Conservation (phyloP, 225 moss, liverwort and hornwort genomes). For the Climacium dendroides region DNA sequence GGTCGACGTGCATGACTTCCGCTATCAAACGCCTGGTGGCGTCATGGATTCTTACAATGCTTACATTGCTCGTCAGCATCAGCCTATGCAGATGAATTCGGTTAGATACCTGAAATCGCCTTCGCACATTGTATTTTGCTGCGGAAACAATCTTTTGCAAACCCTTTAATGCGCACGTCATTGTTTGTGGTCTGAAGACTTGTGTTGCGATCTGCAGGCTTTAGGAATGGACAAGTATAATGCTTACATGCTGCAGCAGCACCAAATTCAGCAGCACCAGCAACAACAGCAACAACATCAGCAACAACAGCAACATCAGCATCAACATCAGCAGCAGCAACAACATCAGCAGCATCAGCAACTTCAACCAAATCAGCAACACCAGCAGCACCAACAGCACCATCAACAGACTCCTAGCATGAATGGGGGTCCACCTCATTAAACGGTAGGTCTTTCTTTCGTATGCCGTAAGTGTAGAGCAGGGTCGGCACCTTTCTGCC, state of each 20-base stretch:
- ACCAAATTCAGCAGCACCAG: conserved; percentile 48
- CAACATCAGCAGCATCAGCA: conserved; percentile 25
- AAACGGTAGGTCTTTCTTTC: background rate
- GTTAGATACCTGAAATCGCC: conserved; percentile 3
- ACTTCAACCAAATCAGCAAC: background rate
- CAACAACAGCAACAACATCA: background rate
- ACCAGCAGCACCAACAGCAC: conserved; percentile 34
- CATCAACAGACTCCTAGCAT: conserved; percentile 30
- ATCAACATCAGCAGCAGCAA: conserved; percentile 23
- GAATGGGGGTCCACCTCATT: conserved; percentile 30
- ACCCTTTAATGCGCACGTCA: background rate
- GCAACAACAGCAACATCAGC: background rate
- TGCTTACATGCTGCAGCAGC: conserved; percentile 60
- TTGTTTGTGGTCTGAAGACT: background rate
- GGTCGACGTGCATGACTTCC: conserved; percentile 57
- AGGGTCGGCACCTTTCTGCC: background rate
- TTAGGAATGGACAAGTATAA: conserved; percentile 55
- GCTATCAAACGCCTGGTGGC: conserved; percentile 30
- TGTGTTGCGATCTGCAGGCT: conserved; percentile 13
- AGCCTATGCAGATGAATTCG: conserved; percentile 64
- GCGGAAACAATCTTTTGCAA: background rate
- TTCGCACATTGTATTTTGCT: background rate
- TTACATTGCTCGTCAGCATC: conserved; percentile 59
- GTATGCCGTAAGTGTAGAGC: background rate
- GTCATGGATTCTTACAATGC: conserved; percentile 60